Evolutionary conservation across 1,139 yeast species (phyloP).

Genomic region (Candida glucosophila): DNA sequence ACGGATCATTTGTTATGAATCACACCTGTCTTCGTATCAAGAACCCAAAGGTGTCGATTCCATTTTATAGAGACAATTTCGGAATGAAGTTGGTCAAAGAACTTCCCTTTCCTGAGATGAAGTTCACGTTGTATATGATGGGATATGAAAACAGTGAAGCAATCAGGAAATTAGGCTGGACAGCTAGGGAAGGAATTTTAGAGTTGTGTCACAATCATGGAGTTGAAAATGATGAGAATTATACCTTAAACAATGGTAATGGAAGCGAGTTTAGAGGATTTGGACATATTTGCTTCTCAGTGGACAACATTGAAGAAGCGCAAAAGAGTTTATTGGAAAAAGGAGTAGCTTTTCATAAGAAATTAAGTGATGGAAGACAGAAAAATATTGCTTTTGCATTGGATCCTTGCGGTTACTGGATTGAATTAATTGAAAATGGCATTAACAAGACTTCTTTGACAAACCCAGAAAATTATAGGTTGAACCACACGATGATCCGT

Average conservation of each 20-base stretch:
- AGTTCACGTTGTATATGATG: constrained; percentile 62
- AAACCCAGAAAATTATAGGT: constrained; percentile 39
- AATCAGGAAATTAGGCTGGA: constrained; percentile 36
- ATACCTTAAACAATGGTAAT: constrained; percentile 71
- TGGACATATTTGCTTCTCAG: constrained; percentile 88
- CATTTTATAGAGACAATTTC: constrained; percentile 66
- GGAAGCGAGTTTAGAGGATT: constrained; percentile 79
- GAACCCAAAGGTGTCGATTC: constrained; percentile 66
- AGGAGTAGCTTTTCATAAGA: constrained; percentile 76
- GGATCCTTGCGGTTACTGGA: constrained; percentile 97
- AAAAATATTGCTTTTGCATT: constrained; percentile 86
- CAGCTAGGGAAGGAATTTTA: constrained; percentile 66
- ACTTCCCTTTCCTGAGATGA: constrained; percentile 44
- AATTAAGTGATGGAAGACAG: constrained; percentile 81
- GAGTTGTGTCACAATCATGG: constrained; percentile 84
- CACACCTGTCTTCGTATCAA: constrained; percentile 76
- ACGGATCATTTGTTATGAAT: constrained; percentile 42
- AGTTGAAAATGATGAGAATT: constrained; percentile 51
- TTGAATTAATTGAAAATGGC: constrained; percentile 71
- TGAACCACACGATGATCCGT: constrained; percentile 94
- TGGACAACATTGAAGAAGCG: constrained; percentile 61
- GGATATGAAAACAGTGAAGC: constrained; percentile 42
- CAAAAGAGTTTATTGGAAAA: constrained; percentile 49
- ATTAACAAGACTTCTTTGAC: constrained; percentile 29
- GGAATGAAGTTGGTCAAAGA: constrained; percentile 60